These are phyloP conservation scores for Salix purpurea DNA, from an alignment of 345 rosid species.

Conservation along the genomic window DNA sequence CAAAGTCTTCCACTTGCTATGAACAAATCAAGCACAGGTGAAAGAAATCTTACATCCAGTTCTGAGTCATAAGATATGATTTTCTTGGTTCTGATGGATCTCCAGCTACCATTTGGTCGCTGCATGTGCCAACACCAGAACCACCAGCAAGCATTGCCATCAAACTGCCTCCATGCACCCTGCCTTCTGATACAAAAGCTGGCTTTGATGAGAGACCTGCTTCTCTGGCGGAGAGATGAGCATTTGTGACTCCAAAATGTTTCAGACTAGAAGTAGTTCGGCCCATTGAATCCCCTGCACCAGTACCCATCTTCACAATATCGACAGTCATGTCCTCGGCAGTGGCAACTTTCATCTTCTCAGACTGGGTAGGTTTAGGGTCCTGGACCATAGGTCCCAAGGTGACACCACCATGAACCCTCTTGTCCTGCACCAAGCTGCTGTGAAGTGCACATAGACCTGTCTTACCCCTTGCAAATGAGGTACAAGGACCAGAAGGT, in stretches of 20 bases:
- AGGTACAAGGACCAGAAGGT: slow-evolving; percentile 62
- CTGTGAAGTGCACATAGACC: slow-evolving; percentile 88
- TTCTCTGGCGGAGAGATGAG: slow-evolving; percentile 19
- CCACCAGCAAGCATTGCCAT: slow-evolving; percentile 62
- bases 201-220: slow-evolving; percentile 23
- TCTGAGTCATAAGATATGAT: slow-evolving; percentile 27
- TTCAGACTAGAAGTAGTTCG: slow-evolving; percentile 32
- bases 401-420: slow-evolving; percentile 78
- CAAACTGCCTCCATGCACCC: slow-evolving; percentile 95
- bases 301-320: slow-evolving; percentile 26
- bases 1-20: slow-evolving; percentile 1
- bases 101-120: slow-evolving; percentile 13
- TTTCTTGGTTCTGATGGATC: slow-evolving; percentile 25
- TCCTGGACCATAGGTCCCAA: slow-evolving; percentile 54
- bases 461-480: slow-evolving; percentile 81
- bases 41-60: slow-evolving; percentile 44
- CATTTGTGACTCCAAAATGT: slow-evolving; percentile 27
- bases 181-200: slow-evolving; percentile 66
- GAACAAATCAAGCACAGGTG: slow-evolving; percentile 12
- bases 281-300: slow-evolving; percentile 30
- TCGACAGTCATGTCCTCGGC: slow-evolving; percentile 62
- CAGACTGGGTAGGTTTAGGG: slow-evolving; percentile 37
- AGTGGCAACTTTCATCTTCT: slow-evolving; percentile 43
- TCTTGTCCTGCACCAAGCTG: slow-evolving; percentile 70
- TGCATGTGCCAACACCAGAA: slow-evolving; percentile 37